Conservation (phyloP, 1,284 basidiomycete species). For the Ustilago lituana region DNA sequence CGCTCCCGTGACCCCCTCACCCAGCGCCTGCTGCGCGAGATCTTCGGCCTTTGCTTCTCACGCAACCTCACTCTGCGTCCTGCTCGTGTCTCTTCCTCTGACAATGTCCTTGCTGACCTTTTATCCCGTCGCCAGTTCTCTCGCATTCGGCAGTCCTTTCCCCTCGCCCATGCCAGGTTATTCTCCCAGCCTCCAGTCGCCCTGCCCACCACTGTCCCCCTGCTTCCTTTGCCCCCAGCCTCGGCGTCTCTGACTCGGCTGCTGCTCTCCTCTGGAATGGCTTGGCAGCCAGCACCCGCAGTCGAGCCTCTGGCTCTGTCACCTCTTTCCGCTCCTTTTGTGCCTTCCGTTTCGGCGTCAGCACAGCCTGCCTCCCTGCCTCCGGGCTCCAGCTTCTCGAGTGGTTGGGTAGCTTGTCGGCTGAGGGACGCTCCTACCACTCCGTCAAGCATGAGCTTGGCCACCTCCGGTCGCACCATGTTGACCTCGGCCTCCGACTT, state of each 20-base stretch:
- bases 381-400: not conserved
- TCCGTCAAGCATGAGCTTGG: conserved; percentile 2
- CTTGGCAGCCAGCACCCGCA: too few species aligned
- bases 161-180: too few species aligned
- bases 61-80: not conserved
- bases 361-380: not conserved
- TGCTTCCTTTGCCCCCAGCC: too few species aligned
- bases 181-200: too few species aligned
- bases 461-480: not conserved
- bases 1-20: not conserved
- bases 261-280: too few species aligned
- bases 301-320: too few species aligned
- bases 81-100: not conserved
- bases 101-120: not conserved
- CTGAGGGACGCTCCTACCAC: not conserved
- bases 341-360: too few species aligned
- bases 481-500: not conserved
- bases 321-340: too few species aligned
- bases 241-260: too few species aligned
- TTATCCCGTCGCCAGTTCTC: conserved; percentile 2
- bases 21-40: not conserved
- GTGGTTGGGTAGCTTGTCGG: not conserved
- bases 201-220: too few species aligned
- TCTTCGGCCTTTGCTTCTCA: not conserved
- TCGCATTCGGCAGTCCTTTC: not conserved